These are phyloP conservation scores for Moesziomyces antarcticus DNA, from an alignment of 1,284 basidiomycete species.

Conservation along the genomic window DNA sequence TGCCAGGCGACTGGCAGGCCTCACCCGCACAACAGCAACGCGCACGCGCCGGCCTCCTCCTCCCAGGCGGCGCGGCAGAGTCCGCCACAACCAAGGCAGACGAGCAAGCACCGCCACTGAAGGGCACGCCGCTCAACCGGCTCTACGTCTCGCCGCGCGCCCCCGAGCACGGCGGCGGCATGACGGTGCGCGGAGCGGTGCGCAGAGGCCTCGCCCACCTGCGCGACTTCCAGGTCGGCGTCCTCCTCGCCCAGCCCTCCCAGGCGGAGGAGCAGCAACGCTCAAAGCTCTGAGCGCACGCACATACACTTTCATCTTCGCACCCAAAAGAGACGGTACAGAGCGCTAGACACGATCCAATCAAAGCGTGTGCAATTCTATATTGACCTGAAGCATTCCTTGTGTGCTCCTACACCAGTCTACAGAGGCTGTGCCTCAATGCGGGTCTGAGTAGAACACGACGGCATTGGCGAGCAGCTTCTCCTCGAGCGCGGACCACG, in stretches of 20 bases:
- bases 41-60: constrained; percentile 20
- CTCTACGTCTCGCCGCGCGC: constrained; percentile 57
- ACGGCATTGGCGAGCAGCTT: constrained; percentile 14
- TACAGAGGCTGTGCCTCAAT: constrained; percentile 2
- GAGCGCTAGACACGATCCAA: background rate
- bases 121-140: constrained; percentile 41
- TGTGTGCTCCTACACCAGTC: too few species aligned
- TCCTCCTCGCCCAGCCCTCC: constrained; percentile 21
- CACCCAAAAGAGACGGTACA: background rate
- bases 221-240: constrained; percentile 52
- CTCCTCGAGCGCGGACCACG: constrained; percentile 20
- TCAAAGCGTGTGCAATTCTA: background rate
- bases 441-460: constrained; percentile 22
- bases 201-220: constrained; percentile 42
- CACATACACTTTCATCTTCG: background rate
- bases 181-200: constrained; percentile 52
- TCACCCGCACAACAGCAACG: constrained; percentile 42
- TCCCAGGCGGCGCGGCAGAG: constrained; percentile 22
- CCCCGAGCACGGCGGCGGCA: constrained; percentile 50
- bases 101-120: too few species aligned
- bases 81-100: background rate
- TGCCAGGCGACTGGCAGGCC: constrained; percentile 58
- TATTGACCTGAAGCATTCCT: too few species aligned
- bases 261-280: constrained; percentile 3
- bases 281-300: constrained; percentile 16